Base-by-base conservation (phyloP, 2,329 filamentous ascomycete genomes). In the Scytalidium lignicola region DNA sequence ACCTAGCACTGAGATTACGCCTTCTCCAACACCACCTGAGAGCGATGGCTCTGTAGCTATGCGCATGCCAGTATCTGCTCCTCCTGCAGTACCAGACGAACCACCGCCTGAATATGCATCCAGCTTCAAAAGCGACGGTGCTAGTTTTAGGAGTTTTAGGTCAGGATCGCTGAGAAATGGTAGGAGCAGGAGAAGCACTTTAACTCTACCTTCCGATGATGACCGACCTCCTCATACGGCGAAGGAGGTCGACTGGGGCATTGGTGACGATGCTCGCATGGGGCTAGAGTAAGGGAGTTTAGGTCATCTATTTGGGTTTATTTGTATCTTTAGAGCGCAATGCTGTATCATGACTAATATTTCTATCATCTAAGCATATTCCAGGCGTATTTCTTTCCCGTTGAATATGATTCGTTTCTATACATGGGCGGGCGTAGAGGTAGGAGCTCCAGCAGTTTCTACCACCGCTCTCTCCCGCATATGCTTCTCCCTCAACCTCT, bases 251-350 rank as follows among this genome's bases (percentile, higher is more conserved):
- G 79, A 81, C 59, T 90, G 90, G 83, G 88, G 88, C 0, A 78
- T 95, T 44, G 87, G 88, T 1, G 90, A 96, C 64, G 90, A 95
- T 62, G 82, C 86, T 20, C 77, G 85, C 60, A 93, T 95, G 86
- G 86, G 83, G 26, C 70, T 95, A 57, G 89, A 92, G 66, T 92
- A 47, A 51, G 15, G 23, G 6, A 26, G 10, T 26, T 26, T 10
- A 26, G 23, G n/a, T 17, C 15, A 37, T 37, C 15, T 37, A 37
- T 37, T 37, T 13, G 10, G 32, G 15, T 37, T 37, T 17, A 15
- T 7, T 13, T 37, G n/a, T 37, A 13, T 37, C 32, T 37, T 37
- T 17, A 17, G 10, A n/a, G 32, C 32, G 7, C 15, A 37, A 15
- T 13, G 15, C 32, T 37, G n/a, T 37, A 37, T 37, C 32, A 37